These are phyloP conservation scores for Plasmodium berghei DNA, from an alignment of 169 alveolate species.

Conservation along the genomic window DNA sequence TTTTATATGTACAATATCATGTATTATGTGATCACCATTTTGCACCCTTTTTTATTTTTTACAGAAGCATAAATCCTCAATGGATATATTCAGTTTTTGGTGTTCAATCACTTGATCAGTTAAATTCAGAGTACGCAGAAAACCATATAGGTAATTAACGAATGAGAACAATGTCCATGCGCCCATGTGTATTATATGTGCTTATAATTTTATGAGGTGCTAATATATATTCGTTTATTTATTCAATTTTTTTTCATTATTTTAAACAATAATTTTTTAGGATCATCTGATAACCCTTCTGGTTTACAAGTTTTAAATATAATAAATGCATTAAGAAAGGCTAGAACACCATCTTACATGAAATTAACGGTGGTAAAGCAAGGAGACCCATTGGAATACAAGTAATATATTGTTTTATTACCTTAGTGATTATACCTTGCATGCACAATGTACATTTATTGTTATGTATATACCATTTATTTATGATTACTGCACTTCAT, in stretches of 20 bases:
- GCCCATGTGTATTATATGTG: not conserved
- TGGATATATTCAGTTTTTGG: constrained; percentile 89
- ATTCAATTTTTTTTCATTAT: not conserved
- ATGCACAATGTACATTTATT: constrained; percentile 1
- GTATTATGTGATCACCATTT: not conserved
- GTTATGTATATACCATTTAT: constrained; percentile 19
- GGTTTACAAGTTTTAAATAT: constrained; percentile 84
- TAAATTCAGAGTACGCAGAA: constrained; percentile 89
- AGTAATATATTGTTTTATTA: constrained; percentile 28
- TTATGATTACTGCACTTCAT: not conserved
- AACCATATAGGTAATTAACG: constrained; percentile 78
- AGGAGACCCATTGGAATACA: constrained; percentile 86
- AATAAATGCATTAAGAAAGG: constrained; percentile 80
- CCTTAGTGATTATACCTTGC: not conserved
- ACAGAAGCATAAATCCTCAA: constrained; percentile 82
- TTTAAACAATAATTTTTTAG: constrained; percentile 7
- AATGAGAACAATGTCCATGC: not conserved
- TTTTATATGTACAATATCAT: constrained; percentile 3
- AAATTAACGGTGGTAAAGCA: constrained; percentile 83
- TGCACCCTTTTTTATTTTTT: not conserved
- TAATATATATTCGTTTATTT: not conserved
- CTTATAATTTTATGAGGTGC: not conserved
- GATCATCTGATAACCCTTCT: constrained; percentile 76
- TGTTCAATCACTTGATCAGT: constrained; percentile 84
- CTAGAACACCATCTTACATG: constrained; percentile 83